These are phyloP conservation scores for Apiospora marii DNA, from an alignment of 2,329 filamentous ascomycete genomes.

Conservation along the genomic window DNA sequence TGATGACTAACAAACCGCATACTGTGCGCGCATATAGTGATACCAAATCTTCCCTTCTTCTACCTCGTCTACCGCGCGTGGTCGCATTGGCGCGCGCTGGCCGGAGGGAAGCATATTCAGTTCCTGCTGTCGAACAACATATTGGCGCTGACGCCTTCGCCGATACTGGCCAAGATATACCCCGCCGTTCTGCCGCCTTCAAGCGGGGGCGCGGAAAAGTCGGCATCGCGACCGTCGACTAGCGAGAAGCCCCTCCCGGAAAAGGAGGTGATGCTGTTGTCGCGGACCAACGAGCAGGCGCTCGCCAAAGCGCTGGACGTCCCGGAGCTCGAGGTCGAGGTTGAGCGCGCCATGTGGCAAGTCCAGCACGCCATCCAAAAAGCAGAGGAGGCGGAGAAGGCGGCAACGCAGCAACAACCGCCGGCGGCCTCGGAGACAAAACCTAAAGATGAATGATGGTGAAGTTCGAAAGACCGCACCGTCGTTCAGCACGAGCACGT, in stretches of 20 bases:
- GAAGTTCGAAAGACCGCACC: neutral
- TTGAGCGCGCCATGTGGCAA: constrained; percentile 80
- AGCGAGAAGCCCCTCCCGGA: neutral
- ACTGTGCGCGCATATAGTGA: constrained; percentile 58
- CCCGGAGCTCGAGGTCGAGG: constrained; percentile 74
- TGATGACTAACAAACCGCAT: constrained; percentile 29
- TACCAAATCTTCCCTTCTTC: constrained; percentile 96
- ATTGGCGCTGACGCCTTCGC: constrained; percentile 70
- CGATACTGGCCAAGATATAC: constrained; percentile 79
- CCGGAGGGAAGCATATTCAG: constrained; percentile 84
- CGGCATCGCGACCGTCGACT: neutral
- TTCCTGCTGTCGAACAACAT: constrained; percentile 80
- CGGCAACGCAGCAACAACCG: constrained; percentile 28
- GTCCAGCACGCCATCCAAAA: constrained; percentile 62
- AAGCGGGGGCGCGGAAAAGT: neutral
- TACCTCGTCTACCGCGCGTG: constrained; percentile 91
- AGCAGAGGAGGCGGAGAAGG: constrained; percentile 37
- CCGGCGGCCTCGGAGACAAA: constrained; percentile 25
- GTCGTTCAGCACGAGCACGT: neutral
- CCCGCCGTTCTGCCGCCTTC: constrained; percentile 35
- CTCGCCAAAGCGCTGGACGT: constrained; percentile 70
- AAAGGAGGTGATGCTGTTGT: constrained; percentile 52
- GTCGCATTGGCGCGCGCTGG: constrained; percentile 88
- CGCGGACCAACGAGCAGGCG: constrained; percentile 60
- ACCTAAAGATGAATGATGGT: constrained; percentile 24